A percentile compares a stretch with the other conserved stretches of the same genome.
These are phyloP conservation scores for Penicillium fuscoglaucum DNA, from an alignment of 2,329 filamentous ascomycete genomes.

Conservation along the genomic window DNA sequence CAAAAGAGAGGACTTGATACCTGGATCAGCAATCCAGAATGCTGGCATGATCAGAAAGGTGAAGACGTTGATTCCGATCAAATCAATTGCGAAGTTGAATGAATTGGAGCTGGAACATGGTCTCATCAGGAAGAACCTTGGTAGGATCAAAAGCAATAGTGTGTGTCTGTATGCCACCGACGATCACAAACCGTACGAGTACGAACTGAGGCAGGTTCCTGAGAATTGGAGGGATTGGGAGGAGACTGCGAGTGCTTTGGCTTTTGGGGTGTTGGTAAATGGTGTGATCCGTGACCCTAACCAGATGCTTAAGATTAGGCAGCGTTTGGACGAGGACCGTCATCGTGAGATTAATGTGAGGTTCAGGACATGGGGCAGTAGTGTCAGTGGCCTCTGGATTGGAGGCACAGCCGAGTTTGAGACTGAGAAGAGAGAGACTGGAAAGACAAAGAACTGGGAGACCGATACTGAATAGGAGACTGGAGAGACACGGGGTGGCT, in stretches of 20 bases:
- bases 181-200: slow-evolving; percentile 3
- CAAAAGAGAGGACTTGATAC: not conserved
- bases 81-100: not conserved
- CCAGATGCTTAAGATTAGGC: not conserved
- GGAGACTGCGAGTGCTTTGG: slow-evolving; percentile 15
- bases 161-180: slow-evolving; percentile 8
- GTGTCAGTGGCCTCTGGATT: slow-evolving; percentile 16
- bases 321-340: slow-evolving; percentile 1
- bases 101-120: not conserved
- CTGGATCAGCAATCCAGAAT: slow-evolving; percentile 2
- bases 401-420: slow-evolving; percentile 1
- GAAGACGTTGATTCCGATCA: slow-evolving; percentile 11
- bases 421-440: not conserved
- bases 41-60: not conserved
- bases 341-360: slow-evolving; percentile 8
- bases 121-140: slow-evolving; percentile 1
- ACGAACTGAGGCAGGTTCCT: slow-evolving; percentile 17
- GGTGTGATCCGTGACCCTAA: not conserved
- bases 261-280: slow-evolving; percentile 8
- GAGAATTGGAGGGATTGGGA: slow-evolving; percentile 11
- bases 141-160: slow-evolving; percentile 5
- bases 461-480: not conserved
- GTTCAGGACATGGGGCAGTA: not conserved
- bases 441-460: not conserved
- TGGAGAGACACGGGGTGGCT: not conserved